Evolutionary conservation across 768 basidiomycete species (phyloP).

Genomic region (Macrocybe gigantea): DNA sequence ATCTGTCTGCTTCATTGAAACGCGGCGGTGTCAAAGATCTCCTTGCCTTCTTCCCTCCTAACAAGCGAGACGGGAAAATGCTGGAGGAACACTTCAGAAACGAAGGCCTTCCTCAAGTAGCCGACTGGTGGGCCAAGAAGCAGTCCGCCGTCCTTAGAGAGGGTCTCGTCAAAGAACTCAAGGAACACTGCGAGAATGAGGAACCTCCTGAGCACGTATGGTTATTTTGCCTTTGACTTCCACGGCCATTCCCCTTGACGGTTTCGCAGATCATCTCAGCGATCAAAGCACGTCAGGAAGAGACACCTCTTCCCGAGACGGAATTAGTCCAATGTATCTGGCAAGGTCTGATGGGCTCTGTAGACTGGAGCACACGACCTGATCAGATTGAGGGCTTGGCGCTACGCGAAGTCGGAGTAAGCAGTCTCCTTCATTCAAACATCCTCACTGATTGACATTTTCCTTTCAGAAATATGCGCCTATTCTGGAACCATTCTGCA

Average conservation of each 20-base stretch:
- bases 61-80: slow-evolving; percentile 66
- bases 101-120: slow-evolving; percentile 69
- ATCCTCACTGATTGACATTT: background rate
- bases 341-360: slow-evolving; percentile 81
- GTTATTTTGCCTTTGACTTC: slow-evolving; percentile 3
- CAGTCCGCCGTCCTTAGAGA: slow-evolving; percentile 82
- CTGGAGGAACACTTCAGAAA: slow-evolving; percentile 87
- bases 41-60: slow-evolving; percentile 79
- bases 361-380: slow-evolving; percentile 86
- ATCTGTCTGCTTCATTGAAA: slow-evolving; percentile 76
- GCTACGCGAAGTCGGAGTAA: slow-evolving; percentile 81
- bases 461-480: slow-evolving; percentile 66
- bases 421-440: slow-evolving; percentile 18
- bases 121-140: slow-evolving; percentile 94
- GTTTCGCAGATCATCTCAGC: slow-evolving; percentile 61
- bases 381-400: slow-evolving; percentile 90
- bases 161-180: slow-evolving; percentile 60
- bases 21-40: slow-evolving; percentile 84
- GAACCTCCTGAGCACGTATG: slow-evolving; percentile 66
- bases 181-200: slow-evolving; percentile 63
- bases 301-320: slow-evolving; percentile 75
- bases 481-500: slow-evolving; percentile 87
- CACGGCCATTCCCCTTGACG: slow-evolving; percentile 7
- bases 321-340: slow-evolving; percentile 89
- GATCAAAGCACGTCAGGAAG: slow-evolving; percentile 69